Percentiles rank a stretch among this genome's conserved stretches.
These are phyloP conservation scores for Solidago caesia DNA, from an alignment of 129 eudicot genomes.

Conservation along the genomic window DNA sequence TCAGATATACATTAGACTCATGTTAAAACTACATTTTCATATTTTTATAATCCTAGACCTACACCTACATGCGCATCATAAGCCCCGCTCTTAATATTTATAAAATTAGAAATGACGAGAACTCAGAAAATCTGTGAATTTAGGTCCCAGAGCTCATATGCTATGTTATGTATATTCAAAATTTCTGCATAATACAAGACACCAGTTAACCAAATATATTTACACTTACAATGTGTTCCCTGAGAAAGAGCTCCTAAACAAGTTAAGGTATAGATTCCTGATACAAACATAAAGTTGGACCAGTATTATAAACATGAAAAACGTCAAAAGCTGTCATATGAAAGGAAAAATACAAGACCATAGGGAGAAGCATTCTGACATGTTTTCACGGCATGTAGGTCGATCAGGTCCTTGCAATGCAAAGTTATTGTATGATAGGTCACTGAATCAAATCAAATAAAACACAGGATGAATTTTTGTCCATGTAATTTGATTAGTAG, in stretches of 20 bases:
- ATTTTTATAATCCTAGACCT: no score
- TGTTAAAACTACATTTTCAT: background rate
- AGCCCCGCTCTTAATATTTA: no score
- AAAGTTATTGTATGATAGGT: conserved; percentile 75
- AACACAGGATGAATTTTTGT: background rate
- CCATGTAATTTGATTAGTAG: no score
- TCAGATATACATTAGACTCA: background rate
- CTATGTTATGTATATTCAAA: no score
- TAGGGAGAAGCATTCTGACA: conserved; percentile 38
- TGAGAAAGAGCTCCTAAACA: conserved; percentile 59
- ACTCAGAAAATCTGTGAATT: no score
- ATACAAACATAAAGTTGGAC: conserved; percentile 8
- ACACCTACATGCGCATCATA: no score
- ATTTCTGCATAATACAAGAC: no score
- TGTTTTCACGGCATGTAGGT: conserved; percentile 53
- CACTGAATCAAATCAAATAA: conserved; percentile 46
- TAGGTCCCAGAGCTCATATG: no score
- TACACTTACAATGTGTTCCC: conserved; percentile 49
- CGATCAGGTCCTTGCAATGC: conserved; percentile 67
- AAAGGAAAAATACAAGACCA: background rate
- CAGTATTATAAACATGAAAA: conserved; percentile 4
- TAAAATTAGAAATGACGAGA: no score
- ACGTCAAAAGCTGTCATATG: background rate
- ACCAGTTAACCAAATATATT: background rate
- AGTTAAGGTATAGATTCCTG: conserved; percentile 61